These are phyloP conservation scores for Aphanomyces euteiches DNA, from an alignment of 352 stramenopile genomes.

Conservation along the genomic window DNA sequence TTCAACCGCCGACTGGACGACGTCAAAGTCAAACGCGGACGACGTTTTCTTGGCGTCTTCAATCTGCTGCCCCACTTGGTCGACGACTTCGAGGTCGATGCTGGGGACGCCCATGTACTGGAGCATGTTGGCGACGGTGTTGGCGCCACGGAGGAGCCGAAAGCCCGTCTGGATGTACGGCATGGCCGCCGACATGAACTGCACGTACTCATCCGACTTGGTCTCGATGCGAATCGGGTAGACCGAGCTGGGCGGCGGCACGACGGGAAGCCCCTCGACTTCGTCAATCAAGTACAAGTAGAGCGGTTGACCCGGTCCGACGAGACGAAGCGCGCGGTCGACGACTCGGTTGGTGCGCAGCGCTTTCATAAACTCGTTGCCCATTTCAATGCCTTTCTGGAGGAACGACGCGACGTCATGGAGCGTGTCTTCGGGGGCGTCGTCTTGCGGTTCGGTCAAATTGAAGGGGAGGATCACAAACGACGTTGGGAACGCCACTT, in stretches of 20 bases:
- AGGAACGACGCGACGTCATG: neutral
- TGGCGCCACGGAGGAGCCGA: neutral
- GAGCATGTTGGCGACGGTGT: neutral
- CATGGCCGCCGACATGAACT: slow-evolving; percentile 10
- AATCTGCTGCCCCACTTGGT: neutral
- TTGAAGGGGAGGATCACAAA: slow-evolving; percentile 14
- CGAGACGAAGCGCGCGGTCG: neutral
- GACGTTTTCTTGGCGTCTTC: slow-evolving; percentile 15
- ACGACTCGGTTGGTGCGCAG: neutral
- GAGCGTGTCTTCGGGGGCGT: slow-evolving; percentile 9
- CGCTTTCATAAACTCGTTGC: neutral
- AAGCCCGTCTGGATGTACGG: slow-evolving; percentile 20
- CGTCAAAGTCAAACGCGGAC: slow-evolving; percentile 22
- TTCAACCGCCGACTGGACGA: slow-evolving; percentile 1
- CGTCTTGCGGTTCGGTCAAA: neutral
- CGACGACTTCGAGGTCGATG: neutral
- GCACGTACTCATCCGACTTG: slow-evolving; percentile 16
- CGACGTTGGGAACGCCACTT: slow-evolving; percentile 15
- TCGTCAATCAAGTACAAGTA: slow-evolving; percentile 77
- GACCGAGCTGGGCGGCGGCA: neutral
- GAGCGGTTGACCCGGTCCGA: slow-evolving; percentile 36
- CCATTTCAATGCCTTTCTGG: slow-evolving; percentile 12
- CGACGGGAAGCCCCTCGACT: slow-evolving; percentile 35
- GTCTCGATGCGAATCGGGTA: slow-evolving; percentile 17
- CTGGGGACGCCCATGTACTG: neutral